Percentiles rank a stretch among this genome's conserved stretches.
phyloP scores from a whole-genome alignment of 2,329 filamentous ascomycete species.

The Paraphaeosphaeria minitans region DNA sequence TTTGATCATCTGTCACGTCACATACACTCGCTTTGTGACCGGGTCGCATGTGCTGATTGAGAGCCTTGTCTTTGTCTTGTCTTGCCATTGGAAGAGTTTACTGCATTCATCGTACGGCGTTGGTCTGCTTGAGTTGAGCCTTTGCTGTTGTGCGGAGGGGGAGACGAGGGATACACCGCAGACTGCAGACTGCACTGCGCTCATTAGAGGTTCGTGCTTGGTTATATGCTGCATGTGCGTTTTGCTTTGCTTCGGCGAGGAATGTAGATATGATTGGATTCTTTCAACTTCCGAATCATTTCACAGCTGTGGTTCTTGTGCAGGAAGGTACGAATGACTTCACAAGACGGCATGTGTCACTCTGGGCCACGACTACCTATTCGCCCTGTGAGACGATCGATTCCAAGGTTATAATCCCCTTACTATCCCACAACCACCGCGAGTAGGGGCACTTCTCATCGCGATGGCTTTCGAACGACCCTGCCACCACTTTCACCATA shows the following conservation, averaged over 20 bases:
- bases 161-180: neutral
- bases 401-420: too few relatives aligned
- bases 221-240: constrained; percentile 2
- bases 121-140: neutral
- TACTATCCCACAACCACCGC: too few relatives aligned
- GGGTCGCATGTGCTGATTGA: neutral
- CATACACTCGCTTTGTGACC: constrained; percentile 7
- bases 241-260: neutral
- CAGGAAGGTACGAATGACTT: too few relatives aligned
- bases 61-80: neutral
- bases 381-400: too few relatives aligned
- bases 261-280: constrained; percentile 5
- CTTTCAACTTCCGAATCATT: neutral
- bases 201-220: constrained; percentile 6
- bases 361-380: too few relatives aligned
- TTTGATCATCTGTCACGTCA: neutral
- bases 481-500: too few relatives aligned
- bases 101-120: constrained; percentile 13
- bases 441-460: too few relatives aligned
- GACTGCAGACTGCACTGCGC: neutral
- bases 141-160: neutral
- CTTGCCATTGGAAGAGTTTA: neutral
- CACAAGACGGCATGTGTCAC: too few relatives aligned
- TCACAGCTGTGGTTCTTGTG: neutral
- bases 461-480: too few relatives aligned